A percentile compares a stretch with the other conserved stretches of the same genome.
Conservation (phyloP, 2,329 filamentous ascomycete genomes). For the Pyricularia grisea region DNA sequence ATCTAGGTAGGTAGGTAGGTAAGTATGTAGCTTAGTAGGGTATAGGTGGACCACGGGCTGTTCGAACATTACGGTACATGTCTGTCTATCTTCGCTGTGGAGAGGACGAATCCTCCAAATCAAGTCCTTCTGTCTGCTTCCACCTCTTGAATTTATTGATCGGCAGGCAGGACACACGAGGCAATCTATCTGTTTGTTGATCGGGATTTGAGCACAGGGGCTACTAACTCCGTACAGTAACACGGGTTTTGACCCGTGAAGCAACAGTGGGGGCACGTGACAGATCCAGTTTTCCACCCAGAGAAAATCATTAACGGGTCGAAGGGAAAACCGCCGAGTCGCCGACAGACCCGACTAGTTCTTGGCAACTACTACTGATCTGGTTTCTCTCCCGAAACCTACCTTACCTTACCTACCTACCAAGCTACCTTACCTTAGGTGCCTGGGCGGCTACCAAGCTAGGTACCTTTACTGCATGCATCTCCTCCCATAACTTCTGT, state of each 20-base stretch:
- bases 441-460: no score
- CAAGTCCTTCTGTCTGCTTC: no score
- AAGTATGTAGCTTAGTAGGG: no score
- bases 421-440: no score
- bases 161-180: neutral
- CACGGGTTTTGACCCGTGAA: neutral
- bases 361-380: neutral
- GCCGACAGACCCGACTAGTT: neutral
- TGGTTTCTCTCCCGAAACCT: neutral
- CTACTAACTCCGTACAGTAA: neutral
- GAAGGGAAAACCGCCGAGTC: neutral
- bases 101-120: no score
- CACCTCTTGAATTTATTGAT: neutral
- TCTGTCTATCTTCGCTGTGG: no score
- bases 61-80: no score
- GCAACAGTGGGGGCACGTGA: neutral
- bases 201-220: neutral
- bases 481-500: no score
- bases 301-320: neutral
- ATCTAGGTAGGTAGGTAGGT: no score
- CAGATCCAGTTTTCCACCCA: neutral
- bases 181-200: neutral
- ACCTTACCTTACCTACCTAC: no score
- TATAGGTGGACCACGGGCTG: no score
- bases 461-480: no score